Conservation (phyloP, 345 rosid species). For the Gossypium rotundifolium region DNA sequence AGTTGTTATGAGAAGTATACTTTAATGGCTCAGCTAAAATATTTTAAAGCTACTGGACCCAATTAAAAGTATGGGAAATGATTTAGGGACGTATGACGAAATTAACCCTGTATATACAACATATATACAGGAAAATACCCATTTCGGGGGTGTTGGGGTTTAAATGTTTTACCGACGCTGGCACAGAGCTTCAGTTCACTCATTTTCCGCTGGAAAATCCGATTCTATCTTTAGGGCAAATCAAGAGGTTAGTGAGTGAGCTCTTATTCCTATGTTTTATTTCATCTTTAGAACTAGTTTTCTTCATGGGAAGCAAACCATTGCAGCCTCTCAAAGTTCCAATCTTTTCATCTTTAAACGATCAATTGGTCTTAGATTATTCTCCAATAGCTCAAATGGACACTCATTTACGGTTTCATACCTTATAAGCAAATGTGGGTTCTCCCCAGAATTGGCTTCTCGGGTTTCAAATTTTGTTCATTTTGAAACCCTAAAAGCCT, state of each 20-base stretch:
- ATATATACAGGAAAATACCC: no score
- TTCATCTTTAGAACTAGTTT: neutral
- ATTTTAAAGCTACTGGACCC: no score
- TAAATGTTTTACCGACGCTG: neutral
- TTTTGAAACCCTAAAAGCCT: constrained; percentile 18
- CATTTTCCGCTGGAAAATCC: neutral
- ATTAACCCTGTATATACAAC: no score
- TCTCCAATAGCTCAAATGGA: neutral
- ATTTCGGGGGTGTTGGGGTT: no score
- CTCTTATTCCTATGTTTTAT: neutral
- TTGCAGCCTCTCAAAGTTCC: neutral
- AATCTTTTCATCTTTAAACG: neutral
- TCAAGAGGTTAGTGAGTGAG: neutral
- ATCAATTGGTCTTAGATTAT: neutral
- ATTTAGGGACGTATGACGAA: no score
- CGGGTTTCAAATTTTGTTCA: constrained; percentile 6
- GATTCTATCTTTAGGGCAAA: neutral
- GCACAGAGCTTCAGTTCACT: neutral
- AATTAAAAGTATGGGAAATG: no score
- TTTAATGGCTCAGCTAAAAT: no score
- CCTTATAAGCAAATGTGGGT: constrained; percentile 27
- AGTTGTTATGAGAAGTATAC: no score
- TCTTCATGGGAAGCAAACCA: neutral
- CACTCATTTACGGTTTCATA: constrained; percentile 28
- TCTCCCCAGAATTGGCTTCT: constrained; percentile 27